These are phyloP conservation scores for Verticillium isaacii DNA, from an alignment of 2,329 filamentous ascomycete species.

Conservation along the genomic window DNA sequence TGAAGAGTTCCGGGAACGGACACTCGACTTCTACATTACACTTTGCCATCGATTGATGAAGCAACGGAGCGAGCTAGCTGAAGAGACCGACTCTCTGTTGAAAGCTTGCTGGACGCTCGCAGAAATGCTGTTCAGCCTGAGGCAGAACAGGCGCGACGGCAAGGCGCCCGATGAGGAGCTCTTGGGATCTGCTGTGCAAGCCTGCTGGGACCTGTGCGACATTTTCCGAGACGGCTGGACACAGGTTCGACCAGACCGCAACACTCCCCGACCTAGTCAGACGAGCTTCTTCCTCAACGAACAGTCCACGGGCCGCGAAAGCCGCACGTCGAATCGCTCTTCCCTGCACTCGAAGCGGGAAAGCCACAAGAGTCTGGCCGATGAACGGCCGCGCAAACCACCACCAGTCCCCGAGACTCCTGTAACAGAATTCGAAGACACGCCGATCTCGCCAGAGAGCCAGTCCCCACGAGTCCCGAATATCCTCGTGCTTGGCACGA, in stretches of 20 bases:
- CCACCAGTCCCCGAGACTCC: slow-evolving; percentile 73
- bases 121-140: slow-evolving; percentile 87
- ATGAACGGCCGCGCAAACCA: slow-evolving; percentile 45
- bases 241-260: slow-evolving; percentile 77
- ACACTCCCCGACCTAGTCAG: slow-evolving; percentile 78
- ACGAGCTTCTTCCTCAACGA: slow-evolving; percentile 60
- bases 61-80: slow-evolving; percentile 70
- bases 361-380: slow-evolving; percentile 42
- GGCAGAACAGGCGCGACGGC: slow-evolving; percentile 73
- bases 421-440: slow-evolving; percentile 93
- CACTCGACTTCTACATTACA: slow-evolving; percentile 90
- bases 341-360: slow-evolving; percentile 48
- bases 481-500: slow-evolving; percentile 79
- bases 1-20: slow-evolving; percentile 82
- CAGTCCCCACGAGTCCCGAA: slow-evolving; percentile 73
- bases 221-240: slow-evolving; percentile 92
- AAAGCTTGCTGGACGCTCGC: slow-evolving; percentile 85
- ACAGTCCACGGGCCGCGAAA: slow-evolving; percentile 37
- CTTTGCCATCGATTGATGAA: slow-evolving; percentile 96
- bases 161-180: slow-evolving; percentile 76
- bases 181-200: slow-evolving; percentile 80
- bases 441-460: slow-evolving; percentile 75
- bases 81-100: slow-evolving; percentile 79
- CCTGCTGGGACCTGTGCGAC: slow-evolving; percentile 92
- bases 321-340: slow-evolving; percentile 45